Base-by-base conservation (phyloP, 208 protist species). In the Trypanosoma mega region DNA sequence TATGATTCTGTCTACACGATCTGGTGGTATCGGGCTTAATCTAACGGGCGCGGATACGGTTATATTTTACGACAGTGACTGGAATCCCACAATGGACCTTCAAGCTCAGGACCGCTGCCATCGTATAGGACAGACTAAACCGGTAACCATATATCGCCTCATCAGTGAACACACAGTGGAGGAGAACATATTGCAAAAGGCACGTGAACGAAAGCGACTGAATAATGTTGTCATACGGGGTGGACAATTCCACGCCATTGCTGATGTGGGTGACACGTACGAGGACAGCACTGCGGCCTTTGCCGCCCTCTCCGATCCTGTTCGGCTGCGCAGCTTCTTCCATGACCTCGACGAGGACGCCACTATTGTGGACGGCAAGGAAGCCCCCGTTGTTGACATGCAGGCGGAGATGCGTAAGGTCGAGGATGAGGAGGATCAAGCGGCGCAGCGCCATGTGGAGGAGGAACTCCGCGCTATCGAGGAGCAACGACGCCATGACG, bases 21-120 rank as follows among this genome's bases (percentile, higher is more conserved):
- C 92, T 7, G 98, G 98, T 53, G 97, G 98, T 37, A 75, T 99
- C 21, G 98, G 98, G 14, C 76, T 99, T n/a, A 99, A 99, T 72
- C 74, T 99, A 12, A 98, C 96, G 24, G 97, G 96, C 31, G 99
- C 99, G 6, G 97, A 99, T 72, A 99, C 97, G 14, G 98, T 99
- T 44, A 98, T 99, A 33, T 99, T 99, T 68, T 99, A 99, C 72
- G 99, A 99, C 77, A 95, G 76, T 29, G 98, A 99, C 76, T 99
- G 98, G 98, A 99, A 99, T 80, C 99, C 99, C 2, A 97, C 97
- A 21, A 99, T 98, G 88, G 98, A 99, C 67, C 77, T 94, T 31
- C 97, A 99, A 75, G 98, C 98, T 24, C 96, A 99, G 76, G 98
- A 99, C 63, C 79, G 98, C 31, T 97, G 89, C 60, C 98, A 99